Evolutionary conservation across 345 rosid genomes (phyloP).

Genomic region (Eucalyptus melliodora): DNA sequence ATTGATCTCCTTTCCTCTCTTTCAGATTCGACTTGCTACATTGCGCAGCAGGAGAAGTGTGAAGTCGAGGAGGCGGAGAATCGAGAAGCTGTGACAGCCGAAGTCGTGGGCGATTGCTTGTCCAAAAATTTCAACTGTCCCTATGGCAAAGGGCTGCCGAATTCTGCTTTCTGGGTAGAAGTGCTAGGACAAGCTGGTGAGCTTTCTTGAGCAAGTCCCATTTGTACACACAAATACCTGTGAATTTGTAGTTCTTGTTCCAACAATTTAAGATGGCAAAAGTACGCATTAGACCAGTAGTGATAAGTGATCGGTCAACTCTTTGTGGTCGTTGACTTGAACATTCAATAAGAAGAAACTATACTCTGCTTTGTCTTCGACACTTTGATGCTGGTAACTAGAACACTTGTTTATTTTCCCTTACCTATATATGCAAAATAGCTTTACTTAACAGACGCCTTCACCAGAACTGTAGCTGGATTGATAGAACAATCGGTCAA

Average conservation of each 20-base stretch:
- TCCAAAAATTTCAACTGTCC: not conserved
- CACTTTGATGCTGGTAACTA: not conserved
- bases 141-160: not conserved
- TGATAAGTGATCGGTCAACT: not conserved
- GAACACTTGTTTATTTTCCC: not conserved
- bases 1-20: not conserved
- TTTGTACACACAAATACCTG: not conserved
- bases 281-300: not conserved
- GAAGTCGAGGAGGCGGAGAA: not conserved
- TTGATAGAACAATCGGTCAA: not conserved
- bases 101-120: not conserved
- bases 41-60: not conserved
- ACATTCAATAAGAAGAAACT: not conserved
- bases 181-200: not conserved
- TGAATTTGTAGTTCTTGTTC: not conserved
- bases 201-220: not conserved
- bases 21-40: not conserved
- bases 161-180: not conserved
- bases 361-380: not conserved
- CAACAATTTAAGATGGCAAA: not conserved
- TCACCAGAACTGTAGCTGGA: not conserved
- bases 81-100: not conserved
- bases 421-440: not conserved
- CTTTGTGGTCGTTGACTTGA: not conserved
- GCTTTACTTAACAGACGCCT: not conserved